Evolutionary conservation across 257 asterid species (phyloP).

Genomic region (Solanum commersonii): DNA sequence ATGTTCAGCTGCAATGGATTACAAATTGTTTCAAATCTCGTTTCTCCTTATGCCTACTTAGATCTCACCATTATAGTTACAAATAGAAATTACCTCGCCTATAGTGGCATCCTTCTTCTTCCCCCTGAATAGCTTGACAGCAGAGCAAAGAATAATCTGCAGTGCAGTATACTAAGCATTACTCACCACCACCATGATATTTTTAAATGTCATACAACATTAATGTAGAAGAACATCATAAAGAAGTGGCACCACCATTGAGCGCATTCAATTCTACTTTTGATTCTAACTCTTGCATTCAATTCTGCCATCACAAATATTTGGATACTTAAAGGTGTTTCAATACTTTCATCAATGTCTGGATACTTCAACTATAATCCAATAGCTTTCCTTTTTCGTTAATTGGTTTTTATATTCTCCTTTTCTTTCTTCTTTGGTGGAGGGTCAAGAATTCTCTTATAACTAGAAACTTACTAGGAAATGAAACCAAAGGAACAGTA

Average conservation of each 20-base stretch:
- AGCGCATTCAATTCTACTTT: not conserved
- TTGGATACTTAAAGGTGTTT: not conserved
- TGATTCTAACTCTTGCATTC: not conserved
- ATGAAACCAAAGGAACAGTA: not conserved
- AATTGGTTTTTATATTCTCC: not conserved
- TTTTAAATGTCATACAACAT: not conserved
- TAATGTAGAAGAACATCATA: not conserved
- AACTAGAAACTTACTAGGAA: not conserved
- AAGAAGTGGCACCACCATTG: not conserved
- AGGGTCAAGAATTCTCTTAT: not conserved
- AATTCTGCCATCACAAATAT: not conserved
- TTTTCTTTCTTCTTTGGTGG: not conserved
- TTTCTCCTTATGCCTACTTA: not conserved
- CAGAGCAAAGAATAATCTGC: constrained; percentile 92
- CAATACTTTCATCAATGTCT: not conserved
- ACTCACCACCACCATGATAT: not conserved
- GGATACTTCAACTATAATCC: not conserved
- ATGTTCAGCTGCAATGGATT: constrained; percentile 55
- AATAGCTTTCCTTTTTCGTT: not conserved
- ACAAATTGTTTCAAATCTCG: not conserved
- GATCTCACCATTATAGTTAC: not conserved
- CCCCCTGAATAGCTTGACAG: constrained; percentile 78
- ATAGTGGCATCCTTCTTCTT: constrained; percentile 80
- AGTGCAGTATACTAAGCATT: not conserved
- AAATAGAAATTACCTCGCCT: constrained; percentile 54